These are phyloP conservation scores for Benincasa hispida DNA, from an alignment of 306 rosid species.

Conservation along the genomic window DNA sequence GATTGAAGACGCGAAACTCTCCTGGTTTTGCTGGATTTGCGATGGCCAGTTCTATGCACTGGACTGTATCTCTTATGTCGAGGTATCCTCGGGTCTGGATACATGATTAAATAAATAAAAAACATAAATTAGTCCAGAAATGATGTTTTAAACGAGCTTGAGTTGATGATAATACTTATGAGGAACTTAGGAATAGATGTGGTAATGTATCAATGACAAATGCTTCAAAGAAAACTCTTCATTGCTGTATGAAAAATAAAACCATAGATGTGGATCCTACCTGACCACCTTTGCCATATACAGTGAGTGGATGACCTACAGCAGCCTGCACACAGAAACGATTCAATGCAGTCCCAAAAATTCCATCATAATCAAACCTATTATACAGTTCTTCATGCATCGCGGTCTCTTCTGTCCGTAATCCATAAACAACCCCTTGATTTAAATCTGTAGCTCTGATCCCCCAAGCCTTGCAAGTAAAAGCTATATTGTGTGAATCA, in stretches of 20 bases:
- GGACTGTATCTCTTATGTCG: conserved; percentile 94
- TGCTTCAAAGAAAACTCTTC: not conserved
- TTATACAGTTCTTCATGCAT: conserved; percentile 75
- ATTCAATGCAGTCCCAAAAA: conserved; percentile 91
- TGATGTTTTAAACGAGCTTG: not conserved
- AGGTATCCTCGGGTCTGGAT: conserved; percentile 89
- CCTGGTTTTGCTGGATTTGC: conserved; percentile 80
- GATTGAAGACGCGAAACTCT: conserved; percentile 89
- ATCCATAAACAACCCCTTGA: conserved; percentile 95
- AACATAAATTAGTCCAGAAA: conserved; percentile 1
- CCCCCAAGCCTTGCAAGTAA: conserved; percentile 99
- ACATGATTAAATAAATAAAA: conserved; percentile 1
- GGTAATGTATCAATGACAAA: not conserved
- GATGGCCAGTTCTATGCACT: conserved; percentile 88
- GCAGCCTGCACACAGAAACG: conserved; percentile 98
- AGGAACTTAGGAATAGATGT: not conserved
- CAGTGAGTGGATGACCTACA: conserved; percentile 92
- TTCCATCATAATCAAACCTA: conserved; percentile 86
- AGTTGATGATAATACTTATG: not conserved
- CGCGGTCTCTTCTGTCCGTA: conserved; percentile 71
- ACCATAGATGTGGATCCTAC: conserved; percentile 23
- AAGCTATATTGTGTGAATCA: conserved; percentile 89
- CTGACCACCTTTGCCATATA: conserved; percentile 99
- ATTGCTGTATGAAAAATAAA: not conserved
- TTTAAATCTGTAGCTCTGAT: conserved; percentile 90